These are phyloP conservation scores for Ophiostoma novo-ulmi DNA, from an alignment of 2,329 filamentous ascomycete genomes.

Conservation along the genomic window DNA sequence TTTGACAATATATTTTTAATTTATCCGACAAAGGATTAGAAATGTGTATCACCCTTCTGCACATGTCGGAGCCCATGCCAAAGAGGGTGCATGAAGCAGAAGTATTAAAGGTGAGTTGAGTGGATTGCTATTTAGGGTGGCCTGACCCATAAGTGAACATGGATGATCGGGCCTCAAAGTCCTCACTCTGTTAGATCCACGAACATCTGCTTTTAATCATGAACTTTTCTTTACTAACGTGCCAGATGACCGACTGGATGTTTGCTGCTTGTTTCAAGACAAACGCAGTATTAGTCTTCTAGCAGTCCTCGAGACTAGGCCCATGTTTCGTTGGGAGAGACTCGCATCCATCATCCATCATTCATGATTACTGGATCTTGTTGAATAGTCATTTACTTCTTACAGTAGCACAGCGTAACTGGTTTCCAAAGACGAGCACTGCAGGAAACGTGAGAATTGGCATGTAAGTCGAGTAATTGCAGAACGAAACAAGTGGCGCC, in stretches of 20 bases:
- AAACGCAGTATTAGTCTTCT: too few relatives aligned
- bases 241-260: too few relatives aligned
- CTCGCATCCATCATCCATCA: neutral
- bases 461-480: neutral
- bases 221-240: too few relatives aligned
- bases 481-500: neutral
- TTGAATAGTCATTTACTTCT: constrained; percentile 13
- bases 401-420: constrained; percentile 20
- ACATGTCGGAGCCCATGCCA: neutral
- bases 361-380: neutral
- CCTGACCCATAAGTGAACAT: too few relatives aligned
- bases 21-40: too few relatives aligned
- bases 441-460: constrained; percentile 7
- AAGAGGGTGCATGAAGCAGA: neutral
- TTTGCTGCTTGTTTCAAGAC: too few relatives aligned
- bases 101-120: neutral
- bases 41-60: too few relatives aligned
- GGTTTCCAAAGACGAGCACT: constrained; percentile 21
- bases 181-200: too few relatives aligned
- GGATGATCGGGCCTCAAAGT: too few relatives aligned
- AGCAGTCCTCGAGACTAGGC: too few relatives aligned
- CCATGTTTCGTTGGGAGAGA: neutral
- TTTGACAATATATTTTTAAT: too few relatives aligned
- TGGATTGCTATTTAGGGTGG: neutral
- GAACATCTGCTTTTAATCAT: too few relatives aligned